Base-by-base conservation (phyloP, 2,329 filamentous ascomycete genomes). In the Aspergillus sp. region DNA sequence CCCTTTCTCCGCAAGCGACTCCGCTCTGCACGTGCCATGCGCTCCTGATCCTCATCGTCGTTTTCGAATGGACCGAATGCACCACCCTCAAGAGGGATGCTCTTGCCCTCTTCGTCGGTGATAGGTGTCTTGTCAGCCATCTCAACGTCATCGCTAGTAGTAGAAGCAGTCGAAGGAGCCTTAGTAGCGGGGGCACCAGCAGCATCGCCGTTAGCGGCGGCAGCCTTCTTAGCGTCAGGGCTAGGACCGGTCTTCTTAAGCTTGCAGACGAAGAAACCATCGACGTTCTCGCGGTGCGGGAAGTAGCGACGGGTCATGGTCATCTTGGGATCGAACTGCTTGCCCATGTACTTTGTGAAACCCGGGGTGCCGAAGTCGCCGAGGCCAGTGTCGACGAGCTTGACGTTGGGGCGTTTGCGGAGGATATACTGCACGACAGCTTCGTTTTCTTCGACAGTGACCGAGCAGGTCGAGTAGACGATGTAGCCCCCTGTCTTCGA, bases 241-340 rank as follows among this genome's bases (percentile, higher is more conserved):
- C 86, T 88, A 3, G 88, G 86, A 0, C 83, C 91, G 13, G 82
- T 82, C 79, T 98, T 98, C 72, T 95, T 90, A 73, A 98, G 86
- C 71, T 98, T 98, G 62, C 90, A 88, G 52, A 98, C 93, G 67
- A 90, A 98, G 83, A 98, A 98, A 55, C 93, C 93, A 67, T 97
- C 93, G 30, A 98, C 90, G 72, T 96, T 95, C 75, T 93, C 89
- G 17, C 86, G 81, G 67, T 95, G 89, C 0, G 90, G 89, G 71
- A 94, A 95, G 75, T 89, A 95, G 48, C 90, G 78, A 55, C 88
- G 78, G 13, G 90, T 90, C 65, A 90, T 76, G 63, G 85, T 87
- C 75, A 98, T 82, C 57, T 82, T 86, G 5, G 86, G 79, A 65
- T 95, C 86, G 72, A 98, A 98, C 50, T 81, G 83, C 78, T 97